Base-by-base conservation (phyloP, 352 stramenopile genomes). In the Blastocystis sp. region DNA sequence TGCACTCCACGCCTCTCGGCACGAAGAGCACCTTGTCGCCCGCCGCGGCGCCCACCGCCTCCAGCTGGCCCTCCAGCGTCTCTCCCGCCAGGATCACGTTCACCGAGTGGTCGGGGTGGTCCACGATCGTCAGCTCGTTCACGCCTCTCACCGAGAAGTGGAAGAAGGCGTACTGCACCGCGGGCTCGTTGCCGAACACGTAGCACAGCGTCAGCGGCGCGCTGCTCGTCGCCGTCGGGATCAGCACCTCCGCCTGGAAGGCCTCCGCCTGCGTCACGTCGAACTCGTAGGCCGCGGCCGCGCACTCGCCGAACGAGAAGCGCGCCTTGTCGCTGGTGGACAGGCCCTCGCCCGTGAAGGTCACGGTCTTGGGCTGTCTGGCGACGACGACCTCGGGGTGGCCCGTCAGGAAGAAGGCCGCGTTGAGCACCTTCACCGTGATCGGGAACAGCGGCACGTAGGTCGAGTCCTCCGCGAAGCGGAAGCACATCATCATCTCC, bases 371-470 rank as follows among this genome's bases (percentile, higher is more conserved):
- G 3, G 41, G 5, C 67, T 88, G 78, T 7, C 61, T 14, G 17
- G 78, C 78, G 7, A 88, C 78, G 23, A 88, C n/a, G 43, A 79
- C 67, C 45, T 76, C 43, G 21, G 78, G 43, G 45, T 88, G 64
- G 14, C 78, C 78, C 21, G 45, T 66, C 5, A 56, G 34, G 60
- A 88, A 79, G 23, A 34, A 3, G 2, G 67, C 78, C 10, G 56
- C n/a, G 2, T 48, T 40, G n/a, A 88, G 78, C 56, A 45, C 52
- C 67, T 88, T 88, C n/a, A 88, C 67, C 28, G 56, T 41, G 34
- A 88, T 88, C 3, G 60, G 60, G 48, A 69, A 88, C 43, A 88
- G 78, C 34, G 78, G 43, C 17, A 88, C 64, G 60, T 77, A 88
- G 52, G 2, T 23, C 1, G 34, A 9, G 41, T 88, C 67, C 21